Evolutionary conservation across 768 basidiomycete species (phyloP).

Genomic region (Kwoniella dejecticola): DNA sequence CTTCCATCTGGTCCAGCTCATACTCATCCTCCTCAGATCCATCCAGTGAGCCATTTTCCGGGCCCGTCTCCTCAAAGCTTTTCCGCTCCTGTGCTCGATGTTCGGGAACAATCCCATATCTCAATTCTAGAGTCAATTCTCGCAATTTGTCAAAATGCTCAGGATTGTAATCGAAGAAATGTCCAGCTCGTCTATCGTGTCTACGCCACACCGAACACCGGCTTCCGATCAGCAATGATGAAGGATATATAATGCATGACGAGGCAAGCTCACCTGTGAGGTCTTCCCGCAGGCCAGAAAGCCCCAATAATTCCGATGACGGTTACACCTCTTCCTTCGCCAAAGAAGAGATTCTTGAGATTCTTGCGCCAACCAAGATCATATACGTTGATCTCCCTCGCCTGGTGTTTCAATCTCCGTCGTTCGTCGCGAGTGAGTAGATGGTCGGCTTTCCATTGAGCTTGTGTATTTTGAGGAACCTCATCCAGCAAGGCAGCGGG

Average conservation of each 20-base stretch:
- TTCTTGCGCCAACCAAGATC: constrained; percentile 52
- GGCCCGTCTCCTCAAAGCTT: neutral
- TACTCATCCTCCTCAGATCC: neutral
- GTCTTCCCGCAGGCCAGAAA: constrained; percentile 25
- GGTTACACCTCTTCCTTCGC: constrained; percentile 3
- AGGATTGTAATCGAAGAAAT: constrained; percentile 26
- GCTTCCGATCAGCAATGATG: too few species aligned
- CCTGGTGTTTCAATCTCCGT: constrained; percentile 32
- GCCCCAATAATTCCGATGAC: neutral
- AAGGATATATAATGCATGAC: too few species aligned
- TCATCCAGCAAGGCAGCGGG: constrained; percentile 38
- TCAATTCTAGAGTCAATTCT: constrained; percentile 33
- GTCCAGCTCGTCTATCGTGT: constrained; percentile 15
- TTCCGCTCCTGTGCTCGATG: neutral
- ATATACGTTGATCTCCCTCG: constrained; percentile 46
- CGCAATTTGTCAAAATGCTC: constrained; percentile 26
- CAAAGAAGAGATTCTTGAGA: constrained; percentile 31
- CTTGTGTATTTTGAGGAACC: neutral
- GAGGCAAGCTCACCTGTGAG: neutral
- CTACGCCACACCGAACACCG: constrained; percentile 7
- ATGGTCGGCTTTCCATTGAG: constrained; percentile 46
- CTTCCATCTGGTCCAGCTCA: neutral
- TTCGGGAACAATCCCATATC: constrained; percentile 16
- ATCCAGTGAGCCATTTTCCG: neutral
- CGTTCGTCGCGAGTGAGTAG: constrained; percentile 43